phyloP scores from a whole-genome alignment of 371 early-diverging fungal genomes.

The Sporodiniella umbellata region DNA sequence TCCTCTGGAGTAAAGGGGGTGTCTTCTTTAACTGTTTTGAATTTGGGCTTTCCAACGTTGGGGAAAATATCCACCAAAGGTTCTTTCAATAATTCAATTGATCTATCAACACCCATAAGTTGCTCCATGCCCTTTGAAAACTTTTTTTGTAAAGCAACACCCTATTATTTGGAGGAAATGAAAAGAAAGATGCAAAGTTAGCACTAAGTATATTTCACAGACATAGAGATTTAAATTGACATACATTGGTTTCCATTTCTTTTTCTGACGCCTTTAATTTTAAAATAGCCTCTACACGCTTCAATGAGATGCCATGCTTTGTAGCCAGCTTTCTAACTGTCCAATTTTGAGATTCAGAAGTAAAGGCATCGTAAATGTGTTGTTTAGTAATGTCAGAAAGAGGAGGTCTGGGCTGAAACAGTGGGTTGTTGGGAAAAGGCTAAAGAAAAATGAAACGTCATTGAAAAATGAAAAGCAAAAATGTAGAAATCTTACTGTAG shows the following conservation, averaged over 20 bases:
- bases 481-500: slow-evolving; percentile 16
- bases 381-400: slow-evolving; percentile 67
- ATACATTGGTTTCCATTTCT: slow-evolving; percentile 60
- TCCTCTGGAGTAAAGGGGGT: slow-evolving; percentile 67
- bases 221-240: too few relatives aligned
- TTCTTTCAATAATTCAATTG: slow-evolving; percentile 45
- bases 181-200: neutral
- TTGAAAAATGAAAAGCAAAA: neutral
- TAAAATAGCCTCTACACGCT: slow-evolving; percentile 87
- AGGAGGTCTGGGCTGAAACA: slow-evolving; percentile 80
- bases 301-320: slow-evolving; percentile 74
- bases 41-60: slow-evolving; percentile 71
- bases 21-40: slow-evolving; percentile 80
- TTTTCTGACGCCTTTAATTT: slow-evolving; percentile 79
- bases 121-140: slow-evolving; percentile 81
- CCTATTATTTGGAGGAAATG: slow-evolving; percentile 38
- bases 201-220: too few relatives aligned
- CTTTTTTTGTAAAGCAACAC: slow-evolving; percentile 56
- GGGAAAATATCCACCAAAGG: slow-evolving; percentile 60
- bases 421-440: slow-evolving; percentile 91
- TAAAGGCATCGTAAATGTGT: slow-evolving; percentile 71
- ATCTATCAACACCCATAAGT: slow-evolving; percentile 64
- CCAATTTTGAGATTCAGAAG: slow-evolving; percentile 52
- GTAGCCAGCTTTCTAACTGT: slow-evolving; percentile 77
- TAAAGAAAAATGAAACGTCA: slow-evolving; percentile 20